These are phyloP conservation scores for Begonia fuchsioides DNA, from an alignment of 306 rosid species.

Conservation along the genomic window DNA sequence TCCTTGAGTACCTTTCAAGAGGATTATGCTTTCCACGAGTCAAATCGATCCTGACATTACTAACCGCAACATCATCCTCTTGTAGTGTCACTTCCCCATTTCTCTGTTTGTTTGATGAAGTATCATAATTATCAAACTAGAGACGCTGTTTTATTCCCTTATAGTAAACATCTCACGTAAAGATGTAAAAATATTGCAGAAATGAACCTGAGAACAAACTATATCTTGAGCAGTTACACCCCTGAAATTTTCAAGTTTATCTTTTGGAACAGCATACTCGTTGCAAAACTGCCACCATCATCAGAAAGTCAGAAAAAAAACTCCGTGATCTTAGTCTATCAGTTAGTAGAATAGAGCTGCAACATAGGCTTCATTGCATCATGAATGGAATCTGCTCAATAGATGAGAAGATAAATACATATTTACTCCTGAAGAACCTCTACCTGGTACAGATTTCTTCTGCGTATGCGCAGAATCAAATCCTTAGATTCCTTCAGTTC, in stretches of 20 bases:
- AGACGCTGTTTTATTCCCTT: constrained; percentile 1
- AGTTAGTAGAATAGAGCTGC: too few species aligned
- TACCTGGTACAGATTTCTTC: constrained; percentile 84
- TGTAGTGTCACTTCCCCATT: constrained; percentile 62
- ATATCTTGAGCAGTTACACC: constrained; percentile 84
- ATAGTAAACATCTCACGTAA: neutral
- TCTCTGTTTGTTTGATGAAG: constrained; percentile 24
- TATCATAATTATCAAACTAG: constrained; percentile 4
- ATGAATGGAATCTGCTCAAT: neutral
- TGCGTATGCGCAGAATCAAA: constrained; percentile 63
- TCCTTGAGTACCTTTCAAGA: constrained; percentile 55
- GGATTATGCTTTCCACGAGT: constrained; percentile 84
- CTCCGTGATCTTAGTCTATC: neutral
- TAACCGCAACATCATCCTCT: constrained; percentile 74
- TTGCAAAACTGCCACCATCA: constrained; percentile 68
- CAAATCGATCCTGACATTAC: constrained; percentile 83
- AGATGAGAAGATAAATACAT: neutral
- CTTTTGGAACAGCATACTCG: constrained; percentile 89
- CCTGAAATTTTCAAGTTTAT: constrained; percentile 57
- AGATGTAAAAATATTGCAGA: neutral
- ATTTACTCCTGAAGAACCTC: neutral
- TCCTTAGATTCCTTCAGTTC: constrained; percentile 81
- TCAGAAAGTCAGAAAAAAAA: neutral
- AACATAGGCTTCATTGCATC: neutral
- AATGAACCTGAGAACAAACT: constrained; percentile 72